Evolutionary conservation across 441 rosid species (phyloP).

Genomic region (Erodium moschatum): DNA sequence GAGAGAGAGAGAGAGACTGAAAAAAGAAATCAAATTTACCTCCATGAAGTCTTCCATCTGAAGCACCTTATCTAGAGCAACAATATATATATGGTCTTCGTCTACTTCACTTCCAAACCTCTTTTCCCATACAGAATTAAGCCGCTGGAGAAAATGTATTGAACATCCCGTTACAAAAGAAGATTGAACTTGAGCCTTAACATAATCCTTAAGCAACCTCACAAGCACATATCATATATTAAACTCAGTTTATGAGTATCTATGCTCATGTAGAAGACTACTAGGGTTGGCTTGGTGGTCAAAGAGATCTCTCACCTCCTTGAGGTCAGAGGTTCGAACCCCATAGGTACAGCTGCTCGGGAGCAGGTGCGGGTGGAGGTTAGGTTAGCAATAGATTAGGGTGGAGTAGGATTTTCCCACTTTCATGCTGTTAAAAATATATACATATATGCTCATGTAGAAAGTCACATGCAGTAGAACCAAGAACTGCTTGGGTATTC

Average conservation of each 20-base stretch:
- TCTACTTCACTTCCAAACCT: conserved; percentile 62
- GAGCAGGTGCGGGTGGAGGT: no score
- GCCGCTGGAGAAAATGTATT: conserved; percentile 36
- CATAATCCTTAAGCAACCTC: neutral
- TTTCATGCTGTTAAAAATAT: no score
- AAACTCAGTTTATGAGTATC: neutral
- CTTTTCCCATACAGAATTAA: conserved; percentile 54
- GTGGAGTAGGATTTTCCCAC: no score
- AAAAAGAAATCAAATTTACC: conserved; percentile 31
- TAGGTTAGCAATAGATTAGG: no score
- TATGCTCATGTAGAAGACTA: no score
- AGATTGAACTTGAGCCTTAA: neutral
- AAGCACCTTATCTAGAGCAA: conserved; percentile 59
- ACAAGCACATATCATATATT: neutral
- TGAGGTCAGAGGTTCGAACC: no score
- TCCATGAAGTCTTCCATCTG: conserved; percentile 85
- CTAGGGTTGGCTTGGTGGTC: no score
- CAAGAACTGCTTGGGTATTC: neutral
- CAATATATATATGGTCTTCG: conserved; percentile 42
- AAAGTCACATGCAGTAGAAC: neutral
- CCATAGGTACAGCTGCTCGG: no score
- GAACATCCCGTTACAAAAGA: conserved; percentile 8
- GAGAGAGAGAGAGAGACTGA: neutral
- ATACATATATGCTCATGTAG: neutral
- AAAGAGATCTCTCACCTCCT: no score